These are phyloP conservation scores for Tilletia indica DNA, from an alignment of 1,284 basidiomycete species.

Conservation along the genomic window DNA sequence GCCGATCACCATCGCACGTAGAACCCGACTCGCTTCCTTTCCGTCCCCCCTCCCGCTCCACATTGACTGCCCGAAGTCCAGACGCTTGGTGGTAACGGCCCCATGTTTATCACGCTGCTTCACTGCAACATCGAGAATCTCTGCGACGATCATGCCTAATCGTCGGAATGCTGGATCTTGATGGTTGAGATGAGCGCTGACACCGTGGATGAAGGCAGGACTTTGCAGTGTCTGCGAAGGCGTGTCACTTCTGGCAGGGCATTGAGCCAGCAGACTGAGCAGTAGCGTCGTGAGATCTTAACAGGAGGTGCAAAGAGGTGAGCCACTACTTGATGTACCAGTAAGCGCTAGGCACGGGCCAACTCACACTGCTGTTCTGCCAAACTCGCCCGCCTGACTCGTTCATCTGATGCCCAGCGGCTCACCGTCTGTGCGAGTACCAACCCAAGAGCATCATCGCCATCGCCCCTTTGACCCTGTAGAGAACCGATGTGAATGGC, in stretches of 20 bases:
- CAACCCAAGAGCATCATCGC: too few relatives aligned
- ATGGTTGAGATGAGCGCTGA: constrained; percentile 67
- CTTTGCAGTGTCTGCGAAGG: constrained; percentile 12
- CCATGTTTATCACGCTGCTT: neutral
- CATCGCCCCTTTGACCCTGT: too few relatives aligned
- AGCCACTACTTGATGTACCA: too few relatives aligned
- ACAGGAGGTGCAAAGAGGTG: neutral
- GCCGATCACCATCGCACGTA: constrained; percentile 33
- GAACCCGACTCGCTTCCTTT: constrained; percentile 54
- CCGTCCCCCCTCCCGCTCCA: constrained; percentile 80
- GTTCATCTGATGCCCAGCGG: neutral
- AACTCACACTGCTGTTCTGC: constrained; percentile 10
- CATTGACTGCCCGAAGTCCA: constrained; percentile 69
- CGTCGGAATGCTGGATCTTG: constrained; percentile 70
- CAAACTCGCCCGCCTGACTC: neutral
- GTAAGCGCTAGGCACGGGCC: too few relatives aligned
- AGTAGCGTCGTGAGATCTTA: constrained; percentile 67
- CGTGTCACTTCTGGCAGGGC: constrained; percentile 48
- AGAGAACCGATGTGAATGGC: neutral
- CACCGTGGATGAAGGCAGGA: constrained; percentile 68
- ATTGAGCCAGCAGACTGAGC: constrained; percentile 63
- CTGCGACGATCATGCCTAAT: constrained; percentile 91
- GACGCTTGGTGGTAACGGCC: constrained; percentile 59
- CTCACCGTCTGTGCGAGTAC: too few relatives aligned
- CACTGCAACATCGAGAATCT: constrained; percentile 57